phyloP scores from a whole-genome alignment of 164 flowering plant genomes.

The Tetrastigma voinierianum region DNA sequence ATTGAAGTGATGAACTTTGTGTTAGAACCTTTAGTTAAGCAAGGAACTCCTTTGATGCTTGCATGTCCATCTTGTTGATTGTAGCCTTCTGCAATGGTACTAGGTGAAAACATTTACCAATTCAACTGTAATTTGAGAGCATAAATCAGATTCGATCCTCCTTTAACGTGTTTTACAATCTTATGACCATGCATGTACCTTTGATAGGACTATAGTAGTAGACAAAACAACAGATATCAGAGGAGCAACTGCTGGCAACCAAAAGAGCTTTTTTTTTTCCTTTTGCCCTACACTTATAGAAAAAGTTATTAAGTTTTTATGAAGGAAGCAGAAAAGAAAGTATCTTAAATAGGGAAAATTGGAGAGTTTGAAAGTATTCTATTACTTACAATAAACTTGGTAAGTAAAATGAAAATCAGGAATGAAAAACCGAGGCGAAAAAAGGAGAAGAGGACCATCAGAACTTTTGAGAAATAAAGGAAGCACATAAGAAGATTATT shows the following conservation, averaged over 20 bases:
- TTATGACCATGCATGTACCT: conserved; percentile 77
- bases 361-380: neutral
- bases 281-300: conserved; percentile 51
- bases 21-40: too few relatives aligned
- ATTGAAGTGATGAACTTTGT: too few relatives aligned
- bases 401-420: conserved; percentile 65
- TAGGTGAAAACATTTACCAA: too few relatives aligned
- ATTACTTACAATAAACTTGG: conserved; percentile 65
- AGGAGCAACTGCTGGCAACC: conserved; percentile 79
- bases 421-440: conserved; percentile 58
- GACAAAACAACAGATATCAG: conserved; percentile 68
- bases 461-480: neutral
- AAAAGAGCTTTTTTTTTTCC: conserved; percentile 75
- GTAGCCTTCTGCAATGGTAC: too few relatives aligned
- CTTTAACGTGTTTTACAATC: conserved; percentile 64
- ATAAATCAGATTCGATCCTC: conserved; percentile 73
- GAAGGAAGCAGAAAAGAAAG: neutral
- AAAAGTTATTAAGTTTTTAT: neutral
- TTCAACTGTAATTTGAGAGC: conserved; percentile 48
- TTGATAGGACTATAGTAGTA: conserved; percentile 61
- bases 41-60: too few relatives aligned
- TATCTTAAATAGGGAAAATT: neutral
- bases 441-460: neutral
- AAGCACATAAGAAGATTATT: neutral
- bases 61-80: too few relatives aligned